Percentiles rank a stretch among this genome's conserved stretches.
Conservation (phyloP, 176 grass and related monocot species). For the Juncus effusus region DNA sequence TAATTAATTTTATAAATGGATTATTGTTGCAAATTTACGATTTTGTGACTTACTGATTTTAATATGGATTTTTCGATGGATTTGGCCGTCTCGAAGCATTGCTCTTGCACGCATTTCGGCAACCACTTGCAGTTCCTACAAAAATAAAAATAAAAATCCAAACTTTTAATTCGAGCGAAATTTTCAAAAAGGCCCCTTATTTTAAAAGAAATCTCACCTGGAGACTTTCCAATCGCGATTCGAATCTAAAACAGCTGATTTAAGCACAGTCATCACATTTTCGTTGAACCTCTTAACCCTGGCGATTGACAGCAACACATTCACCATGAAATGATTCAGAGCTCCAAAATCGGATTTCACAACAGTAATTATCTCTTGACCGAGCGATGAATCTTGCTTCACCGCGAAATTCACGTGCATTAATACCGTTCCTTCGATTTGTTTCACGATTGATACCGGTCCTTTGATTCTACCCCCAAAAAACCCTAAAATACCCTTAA, state of each 20-base stretch:
- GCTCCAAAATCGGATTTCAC: conserved; percentile 51
- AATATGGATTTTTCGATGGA: conserved; percentile 57
- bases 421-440: conserved; percentile 75
- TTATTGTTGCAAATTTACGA: neutral
- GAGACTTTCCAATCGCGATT: conserved; percentile 49
- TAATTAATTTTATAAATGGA: conserved; percentile 19
- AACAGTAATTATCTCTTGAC: conserved; percentile 55
- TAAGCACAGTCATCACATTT: conserved; percentile 43
- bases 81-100: conserved; percentile 40
- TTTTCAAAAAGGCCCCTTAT: neutral
- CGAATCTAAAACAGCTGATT: conserved; percentile 33
- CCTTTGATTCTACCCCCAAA: conserved; percentile 44
- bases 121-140: conserved; percentile 79
- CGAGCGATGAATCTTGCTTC: conserved; percentile 80
- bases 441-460: conserved; percentile 51
- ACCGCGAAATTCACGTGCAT: conserved; percentile 82
- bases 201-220: conserved; percentile 32
- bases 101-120: conserved; percentile 50
- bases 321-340: conserved; percentile 61
- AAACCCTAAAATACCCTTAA: conserved; percentile 54
- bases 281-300: conserved; percentile 63
- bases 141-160: neutral
- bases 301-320: conserved; percentile 68
- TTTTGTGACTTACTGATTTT: conserved; percentile 60
- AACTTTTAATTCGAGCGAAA: neutral